phyloP scores from a whole-genome alignment of 495 filamentous ascomycete species.

The Penicillium daleae region DNA sequence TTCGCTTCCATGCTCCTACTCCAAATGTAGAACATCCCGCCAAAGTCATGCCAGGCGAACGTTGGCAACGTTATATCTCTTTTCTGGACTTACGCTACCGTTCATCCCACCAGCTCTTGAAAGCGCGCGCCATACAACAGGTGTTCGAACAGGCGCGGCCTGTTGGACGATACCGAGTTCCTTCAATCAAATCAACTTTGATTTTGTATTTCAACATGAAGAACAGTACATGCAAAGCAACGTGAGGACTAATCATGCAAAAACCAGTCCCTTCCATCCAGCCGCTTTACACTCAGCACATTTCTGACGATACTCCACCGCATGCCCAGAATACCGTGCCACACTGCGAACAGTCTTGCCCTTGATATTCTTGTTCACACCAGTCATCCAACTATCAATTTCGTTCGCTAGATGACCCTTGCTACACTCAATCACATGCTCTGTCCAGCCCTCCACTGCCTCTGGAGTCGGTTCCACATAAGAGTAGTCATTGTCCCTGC shows the following conservation, averaged over 20 bases:
- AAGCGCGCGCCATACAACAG: no score
- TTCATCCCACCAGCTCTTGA: no score
- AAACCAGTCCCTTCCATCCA: conserved; percentile 3
- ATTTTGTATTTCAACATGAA: no score
- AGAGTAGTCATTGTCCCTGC: conserved; percentile 24
- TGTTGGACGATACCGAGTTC: no score
- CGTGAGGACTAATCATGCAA: not conserved
- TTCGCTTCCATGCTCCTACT: no score
- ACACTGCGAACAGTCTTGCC: conserved; percentile 34
- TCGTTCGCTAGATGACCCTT: conserved; percentile 25
- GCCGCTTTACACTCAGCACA: conserved; percentile 24
- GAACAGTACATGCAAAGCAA: not conserved
- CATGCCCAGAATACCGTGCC: conserved; percentile 33
- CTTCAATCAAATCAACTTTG: no score
- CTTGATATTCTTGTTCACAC: conserved; percentile 39
- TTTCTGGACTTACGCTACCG: no score
- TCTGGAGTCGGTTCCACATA: conserved; percentile 24
- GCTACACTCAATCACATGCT: conserved; percentile 26
- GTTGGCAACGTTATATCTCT: no score
- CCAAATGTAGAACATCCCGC: no score
- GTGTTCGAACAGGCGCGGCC: no score
- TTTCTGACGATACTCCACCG: conserved; percentile 26
- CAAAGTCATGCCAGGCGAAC: no score
- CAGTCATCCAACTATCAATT: conserved; percentile 40
- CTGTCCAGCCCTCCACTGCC: conserved; percentile 26